phyloP scores from a whole-genome alignment of 23 red algal genomes.

The Chondrus crispus region DNA sequence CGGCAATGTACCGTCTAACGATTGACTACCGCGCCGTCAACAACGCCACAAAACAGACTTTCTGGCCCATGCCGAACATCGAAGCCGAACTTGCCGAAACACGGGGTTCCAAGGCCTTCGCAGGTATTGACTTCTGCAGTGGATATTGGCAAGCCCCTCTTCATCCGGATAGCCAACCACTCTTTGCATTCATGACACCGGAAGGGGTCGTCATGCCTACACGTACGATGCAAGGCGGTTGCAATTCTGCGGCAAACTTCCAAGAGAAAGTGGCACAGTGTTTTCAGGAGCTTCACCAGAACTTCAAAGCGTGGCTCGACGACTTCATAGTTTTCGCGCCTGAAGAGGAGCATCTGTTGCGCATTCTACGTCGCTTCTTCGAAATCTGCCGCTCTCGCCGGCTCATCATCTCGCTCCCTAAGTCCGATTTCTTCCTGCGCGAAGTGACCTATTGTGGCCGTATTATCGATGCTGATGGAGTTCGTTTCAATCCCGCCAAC shows the following conservation, averaged over 20 bases:
- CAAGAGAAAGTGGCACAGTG: constrained; percentile 34
- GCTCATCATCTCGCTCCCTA: not conserved
- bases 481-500: constrained; percentile 8
- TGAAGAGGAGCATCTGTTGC: not conserved
- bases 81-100: constrained; percentile 15
- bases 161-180: not conserved
- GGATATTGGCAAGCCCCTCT: constrained; percentile 35
- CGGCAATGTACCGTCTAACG: not conserved
- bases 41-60: not conserved
- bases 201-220: constrained; percentile 29
- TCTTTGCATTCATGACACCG: constrained; percentile 19
- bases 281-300: not conserved
- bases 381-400: not conserved
- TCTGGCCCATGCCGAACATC: constrained; percentile 42
- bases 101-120: not conserved
- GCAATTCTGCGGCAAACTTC: constrained; percentile 13
- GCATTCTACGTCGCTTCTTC: not conserved
- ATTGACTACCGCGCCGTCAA: constrained; percentile 26
- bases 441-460: not conserved
- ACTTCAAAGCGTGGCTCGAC: constrained; percentile 48
- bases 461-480: constrained; percentile 3
- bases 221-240: not conserved
- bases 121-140: constrained; percentile 31
- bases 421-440: not conserved
- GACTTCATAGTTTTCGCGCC: constrained; percentile 27